Base-by-base conservation (phyloP, 1,284 basidiomycete species). In the Irpex lacteus region DNA sequence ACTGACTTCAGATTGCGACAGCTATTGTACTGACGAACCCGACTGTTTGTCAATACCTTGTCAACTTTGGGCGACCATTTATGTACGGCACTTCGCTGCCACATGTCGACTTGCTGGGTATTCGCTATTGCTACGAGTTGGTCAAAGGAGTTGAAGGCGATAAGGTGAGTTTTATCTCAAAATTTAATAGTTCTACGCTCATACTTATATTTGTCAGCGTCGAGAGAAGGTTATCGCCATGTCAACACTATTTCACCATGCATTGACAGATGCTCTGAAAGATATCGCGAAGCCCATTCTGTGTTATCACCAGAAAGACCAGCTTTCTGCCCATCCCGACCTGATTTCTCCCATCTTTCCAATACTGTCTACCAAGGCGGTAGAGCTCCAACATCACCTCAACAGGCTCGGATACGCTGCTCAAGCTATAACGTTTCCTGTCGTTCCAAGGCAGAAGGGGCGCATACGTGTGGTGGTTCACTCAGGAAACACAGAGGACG, bases 391-490 rank as follows among this genome's bases (percentile, higher is more conserved):
- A 0, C 78, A 82, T 0, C 81, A 85, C 71, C 85, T 95, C 32
- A 79, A 82, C 50, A 69, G 74, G 4, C 77, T 78, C n/a, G 87
- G 87, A 0, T 78, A 90, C 70, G 84, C 89, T 66, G 89, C 88
- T 0, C 85, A 90, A 3, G 87, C 92, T 0, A 94, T 96, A 59
- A 87, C 86, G 19, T 88, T 85, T 76, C 91, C 91, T 0, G 94
- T 91, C 0, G 94, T 96, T 0, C 91, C 93, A 0, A 86, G 85
- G 65, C 92, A 91, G 5, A 81, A 84, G 65, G 89, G 94, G 60
- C 84, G 93, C 18, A 87, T 96, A 5, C 77, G 94, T 0, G 83
- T 95, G 21, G 95, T 94, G 73, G 72, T 95, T n/a, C 26, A 26
- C 26, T 26, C 26, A 26, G 26, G 26, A 26, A 26, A 26, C 26